Evolutionary conservation across 345 rosid genomes (phyloP), one percentile per base, ranked within the genome.

Genomic region (Syzygium jambos): DNA sequence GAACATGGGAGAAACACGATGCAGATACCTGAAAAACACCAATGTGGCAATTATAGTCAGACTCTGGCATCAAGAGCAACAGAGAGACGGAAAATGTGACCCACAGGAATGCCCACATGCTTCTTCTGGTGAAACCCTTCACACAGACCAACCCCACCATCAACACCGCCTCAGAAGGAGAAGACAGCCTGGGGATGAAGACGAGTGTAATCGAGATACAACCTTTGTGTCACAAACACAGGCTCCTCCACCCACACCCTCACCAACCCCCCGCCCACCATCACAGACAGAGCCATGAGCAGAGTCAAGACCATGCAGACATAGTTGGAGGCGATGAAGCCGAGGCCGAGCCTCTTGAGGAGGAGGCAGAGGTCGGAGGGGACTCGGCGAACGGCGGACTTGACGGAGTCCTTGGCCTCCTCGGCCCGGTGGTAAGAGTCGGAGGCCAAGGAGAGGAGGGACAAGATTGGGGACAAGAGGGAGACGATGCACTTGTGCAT

Each of bases 31-130:
- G 99, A 88, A 97, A 96, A 14, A 95, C 88, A 2, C 98, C 98
- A 65, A 95, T 56, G 14, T 93, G 91, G 87, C 91, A 86, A 87
- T 95, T 97, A 88, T 91, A 89, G 86, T 95, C 94, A 85, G 98
- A 97, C 78, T 96, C 99, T 41, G 99, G 99, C 95, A 96, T 89
- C 92, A 94, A 88, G 85, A 97, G 91, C 27, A 78, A 46, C 90
- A 97, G 54, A 43, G 92, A 93, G 51, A 94, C 94, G 85, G 92
- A 90, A 86, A 92, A 89, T 1, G 89, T 95, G 99, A 0, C 97
- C 98, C 78, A 90, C 86, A 16, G 99, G 99, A 80, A 95, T n/a
- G 43, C 84, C 88, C 46, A 63, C 85, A 1, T 86, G 89, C 61
- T 43, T 85, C 89, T 51, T 90, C 61, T 51, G 6, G 68, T 2